These are phyloP conservation scores for Trichoderma sp. DNA, from an alignment of 2,329 filamentous ascomycete genomes.

Conservation along the genomic window DNA sequence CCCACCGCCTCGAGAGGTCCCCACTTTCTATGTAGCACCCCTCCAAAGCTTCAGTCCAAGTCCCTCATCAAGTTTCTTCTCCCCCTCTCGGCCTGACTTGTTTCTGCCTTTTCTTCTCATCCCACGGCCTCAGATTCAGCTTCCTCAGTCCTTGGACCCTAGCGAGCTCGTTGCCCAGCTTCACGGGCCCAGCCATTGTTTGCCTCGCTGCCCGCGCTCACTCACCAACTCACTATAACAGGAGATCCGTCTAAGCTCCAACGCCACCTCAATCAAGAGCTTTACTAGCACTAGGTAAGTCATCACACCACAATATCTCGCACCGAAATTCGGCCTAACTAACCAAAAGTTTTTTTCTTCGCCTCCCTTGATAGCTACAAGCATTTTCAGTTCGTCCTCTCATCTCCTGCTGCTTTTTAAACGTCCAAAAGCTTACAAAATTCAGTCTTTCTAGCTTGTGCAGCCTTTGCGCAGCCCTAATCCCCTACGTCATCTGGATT, in stretches of 20 bases:
- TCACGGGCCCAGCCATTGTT: conserved; percentile 9
- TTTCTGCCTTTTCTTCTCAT: conserved; percentile 1
- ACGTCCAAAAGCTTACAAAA: not conserved
- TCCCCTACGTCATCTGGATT: conserved; percentile 14
- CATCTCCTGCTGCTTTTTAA: not conserved
- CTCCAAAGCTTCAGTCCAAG: conserved; percentile 21
- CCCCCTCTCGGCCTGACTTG: conserved; percentile 13
- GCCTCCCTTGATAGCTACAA: not conserved
- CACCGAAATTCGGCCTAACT: conserved; percentile 6
- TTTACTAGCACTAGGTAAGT: not conserved
- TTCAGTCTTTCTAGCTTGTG: not conserved
- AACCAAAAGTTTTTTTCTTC: not conserved
- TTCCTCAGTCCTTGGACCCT: not conserved
- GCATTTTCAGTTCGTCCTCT: not conserved
- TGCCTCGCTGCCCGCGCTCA: not conserved
- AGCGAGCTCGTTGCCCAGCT: not conserved
- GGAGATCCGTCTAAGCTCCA: not conserved
- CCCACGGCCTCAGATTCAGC: conserved; percentile 4
- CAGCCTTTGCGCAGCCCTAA: conserved; percentile 11
- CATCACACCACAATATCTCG: conserved; percentile 17
- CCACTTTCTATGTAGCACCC: conserved; percentile 19
- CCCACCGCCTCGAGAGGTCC: conserved; percentile 13
- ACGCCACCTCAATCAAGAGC: conserved; percentile 14
- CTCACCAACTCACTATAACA: not conserved
- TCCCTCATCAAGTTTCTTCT: conserved; percentile 19